phyloP scores from a whole-genome alignment of 2,329 filamentous ascomycete genomes.

The Knufia petricola region DNA sequence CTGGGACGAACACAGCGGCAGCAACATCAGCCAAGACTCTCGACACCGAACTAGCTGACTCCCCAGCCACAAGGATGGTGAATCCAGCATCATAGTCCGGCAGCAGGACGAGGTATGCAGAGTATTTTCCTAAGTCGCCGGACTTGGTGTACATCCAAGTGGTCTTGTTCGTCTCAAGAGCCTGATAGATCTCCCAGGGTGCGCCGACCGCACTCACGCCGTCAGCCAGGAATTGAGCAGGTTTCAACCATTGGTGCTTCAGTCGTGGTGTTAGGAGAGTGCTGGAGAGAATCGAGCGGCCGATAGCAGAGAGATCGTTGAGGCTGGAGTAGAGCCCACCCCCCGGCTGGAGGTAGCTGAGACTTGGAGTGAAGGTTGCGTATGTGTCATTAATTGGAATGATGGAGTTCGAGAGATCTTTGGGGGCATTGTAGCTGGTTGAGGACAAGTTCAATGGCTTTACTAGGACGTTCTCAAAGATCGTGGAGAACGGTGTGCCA shows the following conservation, averaged over 20 bases:
- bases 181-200: slow-evolving; percentile 34
- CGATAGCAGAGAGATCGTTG: slow-evolving; percentile 29
- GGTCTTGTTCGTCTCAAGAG: slow-evolving; percentile 21
- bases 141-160: slow-evolving; percentile 29
- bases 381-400: slow-evolving; percentile 29
- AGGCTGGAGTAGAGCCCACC: slow-evolving; percentile 26
- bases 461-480: slow-evolving; percentile 31
- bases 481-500: slow-evolving; percentile 27
- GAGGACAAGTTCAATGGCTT: slow-evolving; percentile 32
- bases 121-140: slow-evolving; percentile 28
- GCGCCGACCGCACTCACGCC: slow-evolving; percentile 31
- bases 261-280: slow-evolving; percentile 28
- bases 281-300: slow-evolving; percentile 26
- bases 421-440: slow-evolving; percentile 27
- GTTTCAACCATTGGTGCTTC: slow-evolving; percentile 35
- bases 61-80: slow-evolving; percentile 26
- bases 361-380: background rate
- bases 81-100: slow-evolving; percentile 31
- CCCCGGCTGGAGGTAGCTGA: slow-evolving; percentile 19
- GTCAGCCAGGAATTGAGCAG: slow-evolving; percentile 30
- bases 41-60: background rate
- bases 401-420: slow-evolving; percentile 24
- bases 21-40: background rate
- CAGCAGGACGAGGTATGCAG: slow-evolving; percentile 28
- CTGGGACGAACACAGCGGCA: background rate